These are phyloP conservation scores for Crithidia fasciculata DNA, from an alignment of 208 protist species.

Conservation along the genomic window DNA sequence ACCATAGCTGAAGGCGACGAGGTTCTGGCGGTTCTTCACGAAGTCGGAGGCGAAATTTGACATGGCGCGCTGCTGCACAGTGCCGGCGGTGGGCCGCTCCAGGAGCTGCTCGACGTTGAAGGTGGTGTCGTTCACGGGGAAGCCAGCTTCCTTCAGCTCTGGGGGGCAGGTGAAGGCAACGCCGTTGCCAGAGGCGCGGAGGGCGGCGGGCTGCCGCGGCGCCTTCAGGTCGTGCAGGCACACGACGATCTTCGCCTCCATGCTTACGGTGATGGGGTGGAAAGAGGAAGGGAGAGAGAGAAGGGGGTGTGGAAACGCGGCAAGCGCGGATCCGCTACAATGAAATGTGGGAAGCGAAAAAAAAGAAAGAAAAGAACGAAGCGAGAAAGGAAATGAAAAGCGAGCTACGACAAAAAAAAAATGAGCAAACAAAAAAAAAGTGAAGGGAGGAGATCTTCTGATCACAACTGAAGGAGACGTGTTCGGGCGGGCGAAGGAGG, in stretches of 20 bases:
- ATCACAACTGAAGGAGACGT: too few species aligned
- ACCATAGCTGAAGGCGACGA: conserved; percentile 86
- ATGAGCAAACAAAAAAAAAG: conserved; percentile 11
- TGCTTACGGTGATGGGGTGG: conserved; percentile 24
- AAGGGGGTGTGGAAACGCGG: background rate
- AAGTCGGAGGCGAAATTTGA: conserved; percentile 57
- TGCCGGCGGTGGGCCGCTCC: conserved; percentile 46
- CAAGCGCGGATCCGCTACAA: too few species aligned
- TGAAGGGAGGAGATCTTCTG: background rate
- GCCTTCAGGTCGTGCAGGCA: conserved; percentile 67
- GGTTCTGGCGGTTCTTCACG: conserved; percentile 69
- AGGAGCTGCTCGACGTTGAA: conserved; percentile 71
- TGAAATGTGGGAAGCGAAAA: too few species aligned
- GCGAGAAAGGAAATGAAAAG: background rate
- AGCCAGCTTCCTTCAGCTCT: conserved; percentile 61
- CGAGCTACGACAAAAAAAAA: conserved; percentile 10
- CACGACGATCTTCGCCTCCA: conserved; percentile 78
- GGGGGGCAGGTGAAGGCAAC: conserved; percentile 67
- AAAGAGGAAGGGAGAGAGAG: background rate
- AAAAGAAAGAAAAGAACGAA: conserved; percentile 15
- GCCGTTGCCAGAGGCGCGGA: conserved; percentile 51
- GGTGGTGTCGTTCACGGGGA: conserved; percentile 67
- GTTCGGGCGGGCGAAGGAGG: background rate
- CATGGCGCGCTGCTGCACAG: conserved; percentile 41
- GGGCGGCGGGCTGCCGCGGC: conserved; percentile 42